Percentiles rank a stretch among this genome's conserved stretches.
phyloP scores from a whole-genome alignment of 129 eudicot genomes.

The Tagetes erecta region DNA sequence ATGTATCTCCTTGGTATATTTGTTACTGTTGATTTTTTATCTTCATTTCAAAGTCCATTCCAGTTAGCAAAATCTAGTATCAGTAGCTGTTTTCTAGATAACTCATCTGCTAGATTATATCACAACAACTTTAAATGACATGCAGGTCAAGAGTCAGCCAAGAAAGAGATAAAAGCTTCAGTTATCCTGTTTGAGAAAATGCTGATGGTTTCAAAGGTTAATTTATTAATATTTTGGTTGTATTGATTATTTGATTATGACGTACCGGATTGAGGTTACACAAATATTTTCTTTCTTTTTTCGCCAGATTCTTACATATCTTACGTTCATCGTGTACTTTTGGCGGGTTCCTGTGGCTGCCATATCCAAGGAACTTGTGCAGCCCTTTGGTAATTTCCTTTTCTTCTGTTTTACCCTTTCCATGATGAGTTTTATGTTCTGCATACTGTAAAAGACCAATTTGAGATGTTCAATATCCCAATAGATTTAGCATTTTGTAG shows the following conservation, averaged over 20 bases:
- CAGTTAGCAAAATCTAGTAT: background rate
- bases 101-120: background rate
- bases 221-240: conserved; percentile 14
- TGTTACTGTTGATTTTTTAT: conserved; percentile 4
- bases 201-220: conserved; percentile 55
- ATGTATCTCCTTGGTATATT: background rate
- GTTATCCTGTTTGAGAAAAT: conserved; percentile 40
- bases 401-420: background rate
- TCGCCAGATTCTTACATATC: conserved; percentile 48
- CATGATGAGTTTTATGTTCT: background rate
- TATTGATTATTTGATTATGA: background rate
- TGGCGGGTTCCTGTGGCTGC: conserved; percentile 79
- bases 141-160: conserved; percentile 59
- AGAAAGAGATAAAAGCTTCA: conserved; percentile 47
- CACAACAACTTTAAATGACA: conserved; percentile 14
- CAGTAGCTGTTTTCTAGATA: background rate
- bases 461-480: too few relatives aligned
- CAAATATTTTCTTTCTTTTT: conserved; percentile 16
- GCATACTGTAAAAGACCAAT: too few relatives aligned
- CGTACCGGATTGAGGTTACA: conserved; percentile 24
- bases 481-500: too few relatives aligned
- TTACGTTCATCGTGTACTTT: conserved; percentile 47
- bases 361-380: conserved; percentile 66
- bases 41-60: background rate
- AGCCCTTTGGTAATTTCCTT: conserved; percentile 64